Evolutionary conservation across 805 yeast genomes (phyloP), one percentile per base, ranked within the genome.

Genomic region (Teunomyces gatunensis): DNA sequence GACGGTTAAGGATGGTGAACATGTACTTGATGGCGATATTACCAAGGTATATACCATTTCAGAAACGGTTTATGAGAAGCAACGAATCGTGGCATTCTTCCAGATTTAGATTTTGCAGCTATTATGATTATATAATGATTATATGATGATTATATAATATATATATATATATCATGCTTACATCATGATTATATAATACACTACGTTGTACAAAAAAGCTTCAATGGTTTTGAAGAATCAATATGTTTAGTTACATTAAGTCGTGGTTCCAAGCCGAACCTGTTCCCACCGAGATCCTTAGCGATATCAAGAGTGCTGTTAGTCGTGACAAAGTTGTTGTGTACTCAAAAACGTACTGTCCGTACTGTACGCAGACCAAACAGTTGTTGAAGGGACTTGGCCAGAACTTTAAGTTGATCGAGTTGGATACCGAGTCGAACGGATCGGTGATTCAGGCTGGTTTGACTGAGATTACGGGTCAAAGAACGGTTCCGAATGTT

Each of bases 361-460:
- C 81, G 32, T 69, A 70, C 55, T 59, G 74, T 70, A 21, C 46
- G 51, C 48, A 67, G 68, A 46, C 71, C 74, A 81, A 75, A 71
- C 63, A 61, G 37, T 44, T 58, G 18, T 47, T 64, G 21, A 40
- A 42, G n/a, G 21, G 33, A 2, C 48, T 58, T 18, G 46, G 49
- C 21, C 48, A 56, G 47, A 57, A 64, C 27, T 59, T 54, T 28
- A 58, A 63, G 47, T 50, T 66, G 34, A 42, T 63, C 39, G 72
- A 68, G 48, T 59, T 68, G 52, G 63, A 68, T 57, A 46, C 39
- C 17, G 42, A 53, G 12, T 47, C 49, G 23, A 54, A 64, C 45
- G 74, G 74, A 6, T 46, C 59, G 9, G 57, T 42, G 33, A 52
- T 65, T 41, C 74, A 68, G 49, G 54, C 53, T 23, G 71, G 62